phyloP scores from a whole-genome alignment of 306 rosid species.

The Styphnolobium japonicum region DNA sequence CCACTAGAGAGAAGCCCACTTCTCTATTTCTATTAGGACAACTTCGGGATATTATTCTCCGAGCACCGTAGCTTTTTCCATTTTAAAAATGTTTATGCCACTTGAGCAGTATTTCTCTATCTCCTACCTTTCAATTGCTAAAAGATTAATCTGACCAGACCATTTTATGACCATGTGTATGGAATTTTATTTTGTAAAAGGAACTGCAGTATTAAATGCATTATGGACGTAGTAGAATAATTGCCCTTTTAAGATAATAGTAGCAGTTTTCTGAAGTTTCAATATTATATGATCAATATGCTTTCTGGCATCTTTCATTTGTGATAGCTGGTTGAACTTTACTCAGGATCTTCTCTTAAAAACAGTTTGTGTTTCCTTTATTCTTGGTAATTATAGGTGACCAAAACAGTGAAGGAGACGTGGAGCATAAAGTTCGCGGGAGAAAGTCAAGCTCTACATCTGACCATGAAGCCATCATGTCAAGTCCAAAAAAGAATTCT shows the following conservation, averaged over 20 bases:
- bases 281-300: neutral
- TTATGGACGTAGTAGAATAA: neutral
- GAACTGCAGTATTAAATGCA: neutral
- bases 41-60: too few species aligned
- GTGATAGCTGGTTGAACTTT: neutral
- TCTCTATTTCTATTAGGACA: too few species aligned
- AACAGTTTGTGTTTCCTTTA: neutral
- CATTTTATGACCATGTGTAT: neutral
- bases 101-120: neutral
- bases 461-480: slow-evolving; percentile 25
- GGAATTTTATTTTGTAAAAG: neutral
- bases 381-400: slow-evolving; percentile 36
- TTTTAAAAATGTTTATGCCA: neutral
- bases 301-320: neutral
- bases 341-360: neutral
- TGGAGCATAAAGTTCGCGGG: slow-evolving; percentile 39
- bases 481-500: slow-evolving; percentile 43
- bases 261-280: neutral
- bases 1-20: too few species aligned
- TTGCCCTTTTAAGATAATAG: neutral
- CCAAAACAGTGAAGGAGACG: slow-evolving; percentile 26
- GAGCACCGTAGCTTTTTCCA: too few species aligned
- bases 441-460: slow-evolving; percentile 45
- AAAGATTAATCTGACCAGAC: neutral
- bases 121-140: neutral